Percentiles rank a stretch among this genome's conserved stretches.
Evolutionary conservation across 148 eudicot species (phyloP).

Genomic region (Chenopodium quinoa): DNA sequence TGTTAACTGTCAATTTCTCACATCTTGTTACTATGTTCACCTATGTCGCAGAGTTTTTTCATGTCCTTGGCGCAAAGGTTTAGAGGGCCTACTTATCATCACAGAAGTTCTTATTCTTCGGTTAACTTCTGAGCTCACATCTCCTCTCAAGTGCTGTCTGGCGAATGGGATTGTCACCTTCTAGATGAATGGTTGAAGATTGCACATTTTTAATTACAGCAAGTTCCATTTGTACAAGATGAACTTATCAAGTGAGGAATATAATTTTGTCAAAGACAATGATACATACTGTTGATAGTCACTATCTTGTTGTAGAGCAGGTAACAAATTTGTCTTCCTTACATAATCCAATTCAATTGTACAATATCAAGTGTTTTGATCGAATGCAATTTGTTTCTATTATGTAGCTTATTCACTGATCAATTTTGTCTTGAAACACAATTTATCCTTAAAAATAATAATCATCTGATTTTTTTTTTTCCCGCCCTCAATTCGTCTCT

Average conservation of each 20-base stretch:
- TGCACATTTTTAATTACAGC: background rate
- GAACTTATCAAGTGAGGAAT: background rate
- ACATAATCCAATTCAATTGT: background rate
- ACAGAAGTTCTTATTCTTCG: slow-evolving; percentile 79
- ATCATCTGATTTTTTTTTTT: too few relatives aligned
- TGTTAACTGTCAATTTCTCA: background rate
- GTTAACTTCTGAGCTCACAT: slow-evolving; percentile 58
- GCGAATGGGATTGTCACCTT: background rate
- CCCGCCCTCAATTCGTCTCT: too few relatives aligned
- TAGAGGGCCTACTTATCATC: slow-evolving; percentile 70
- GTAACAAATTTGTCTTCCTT: background rate
- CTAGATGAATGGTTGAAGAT: slow-evolving; percentile 20
- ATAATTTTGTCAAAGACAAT: background rate
- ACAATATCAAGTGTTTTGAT: background rate
- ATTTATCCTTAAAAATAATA: background rate
- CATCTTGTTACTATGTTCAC: background rate
- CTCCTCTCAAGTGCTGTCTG: background rate
- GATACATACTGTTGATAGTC: background rate
- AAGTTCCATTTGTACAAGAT: background rate
- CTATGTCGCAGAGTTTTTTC: slow-evolving; percentile 51
- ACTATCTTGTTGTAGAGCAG: slow-evolving; percentile 5
- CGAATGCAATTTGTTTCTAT: slow-evolving; percentile 4
- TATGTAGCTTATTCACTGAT: background rate
- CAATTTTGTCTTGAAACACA: background rate
- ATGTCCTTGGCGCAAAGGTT: slow-evolving; percentile 57